phyloP scores from a whole-genome alignment of 2,329 filamentous ascomycete genomes.

The Truncatella angustata region DNA sequence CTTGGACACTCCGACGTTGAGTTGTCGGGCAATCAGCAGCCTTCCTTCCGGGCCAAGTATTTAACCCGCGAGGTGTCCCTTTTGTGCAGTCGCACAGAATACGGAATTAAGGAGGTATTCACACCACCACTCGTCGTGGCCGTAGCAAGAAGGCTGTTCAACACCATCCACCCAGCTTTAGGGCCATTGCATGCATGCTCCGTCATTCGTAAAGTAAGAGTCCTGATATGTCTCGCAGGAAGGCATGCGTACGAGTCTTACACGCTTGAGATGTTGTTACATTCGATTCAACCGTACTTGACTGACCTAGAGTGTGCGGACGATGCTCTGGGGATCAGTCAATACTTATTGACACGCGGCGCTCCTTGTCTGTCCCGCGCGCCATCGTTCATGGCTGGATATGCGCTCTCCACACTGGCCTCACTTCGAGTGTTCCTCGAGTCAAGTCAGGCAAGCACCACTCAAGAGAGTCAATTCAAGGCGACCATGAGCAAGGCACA shows the following conservation, averaged over 20 bases:
- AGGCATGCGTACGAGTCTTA: constrained; percentile 72
- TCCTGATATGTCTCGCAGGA: constrained; percentile 78
- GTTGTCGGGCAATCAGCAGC: constrained; percentile 79
- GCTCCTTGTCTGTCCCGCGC: constrained; percentile 59
- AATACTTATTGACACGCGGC: constrained; percentile 76
- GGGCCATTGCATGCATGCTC: constrained; percentile 86
- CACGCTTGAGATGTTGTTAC: constrained; percentile 85
- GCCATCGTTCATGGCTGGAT: constrained; percentile 78
- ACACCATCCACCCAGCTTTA: constrained; percentile 76
- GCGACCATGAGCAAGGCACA: constrained; percentile 74
- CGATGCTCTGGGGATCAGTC: constrained; percentile 81
- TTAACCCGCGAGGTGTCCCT: constrained; percentile 73
- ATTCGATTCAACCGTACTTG: constrained; percentile 74
- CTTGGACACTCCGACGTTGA: constrained; percentile 64
- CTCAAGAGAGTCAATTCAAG: constrained; percentile 79
- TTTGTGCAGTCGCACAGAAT: constrained; percentile 70
- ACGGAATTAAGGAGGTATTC: constrained; percentile 67
- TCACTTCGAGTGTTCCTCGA: constrained; percentile 75
- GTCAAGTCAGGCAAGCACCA: constrained; percentile 73
- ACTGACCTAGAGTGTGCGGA: constrained; percentile 85
- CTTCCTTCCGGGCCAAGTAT: constrained; percentile 77
- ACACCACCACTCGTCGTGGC: constrained; percentile 71
- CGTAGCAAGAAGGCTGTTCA: constrained; percentile 74
- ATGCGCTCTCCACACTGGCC: constrained; percentile 74
- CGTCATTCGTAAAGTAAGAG: constrained; percentile 79